phyloP scores from a whole-genome alignment of 306 rosid genomes.

The Cicer chorassanicum region DNA sequence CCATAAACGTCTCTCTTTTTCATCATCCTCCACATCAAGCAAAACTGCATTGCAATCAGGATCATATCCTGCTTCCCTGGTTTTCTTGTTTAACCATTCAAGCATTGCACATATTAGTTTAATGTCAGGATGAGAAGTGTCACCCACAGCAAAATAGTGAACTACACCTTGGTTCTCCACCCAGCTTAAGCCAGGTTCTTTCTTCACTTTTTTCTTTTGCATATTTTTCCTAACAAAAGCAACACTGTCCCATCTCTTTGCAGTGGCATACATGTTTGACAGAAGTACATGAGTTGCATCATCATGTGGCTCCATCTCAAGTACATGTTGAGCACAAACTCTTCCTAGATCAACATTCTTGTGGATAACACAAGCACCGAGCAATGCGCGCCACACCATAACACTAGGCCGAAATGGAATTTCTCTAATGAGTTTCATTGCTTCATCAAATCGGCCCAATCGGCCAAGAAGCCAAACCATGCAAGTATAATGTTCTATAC shows the following conservation, averaged over 20 bases:
- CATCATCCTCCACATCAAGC: constrained; percentile 6
- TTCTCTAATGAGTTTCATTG: constrained; percentile 22
- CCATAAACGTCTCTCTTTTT: constrained; percentile 21
- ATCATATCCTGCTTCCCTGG: constrained; percentile 10
- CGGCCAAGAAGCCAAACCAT: constrained; percentile 26
- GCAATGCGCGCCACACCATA: constrained; percentile 25
- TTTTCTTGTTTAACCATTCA: constrained; percentile 27
- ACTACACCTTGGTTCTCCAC: constrained; percentile 22
- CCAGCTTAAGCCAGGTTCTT: constrained; percentile 24
- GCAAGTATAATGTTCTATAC: constrained; percentile 29
- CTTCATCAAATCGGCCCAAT: constrained; percentile 13
- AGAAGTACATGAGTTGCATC: constrained; percentile 25
- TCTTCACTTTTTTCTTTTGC: constrained; percentile 18
- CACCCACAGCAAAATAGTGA: constrained; percentile 18
- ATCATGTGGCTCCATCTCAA: constrained; percentile 13
- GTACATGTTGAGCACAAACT: constrained; percentile 20
- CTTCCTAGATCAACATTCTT: constrained; percentile 22
- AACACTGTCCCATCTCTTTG: constrained; percentile 11
- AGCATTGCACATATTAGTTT: constrained; percentile 26
- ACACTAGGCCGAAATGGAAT: constrained; percentile 16
- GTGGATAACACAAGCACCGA: constrained; percentile 9
- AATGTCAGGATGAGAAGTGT: constrained; percentile 31
- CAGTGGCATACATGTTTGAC: constrained; percentile 30
- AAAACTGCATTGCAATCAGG: constrained; percentile 20
- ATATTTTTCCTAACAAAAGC: constrained; percentile 19